Percentiles rank a stretch among this genome's conserved stretches.
These are phyloP conservation scores for Ceratocystis destructans DNA, from an alignment of 2,329 filamentous ascomycete genomes.

Conservation along the genomic window DNA sequence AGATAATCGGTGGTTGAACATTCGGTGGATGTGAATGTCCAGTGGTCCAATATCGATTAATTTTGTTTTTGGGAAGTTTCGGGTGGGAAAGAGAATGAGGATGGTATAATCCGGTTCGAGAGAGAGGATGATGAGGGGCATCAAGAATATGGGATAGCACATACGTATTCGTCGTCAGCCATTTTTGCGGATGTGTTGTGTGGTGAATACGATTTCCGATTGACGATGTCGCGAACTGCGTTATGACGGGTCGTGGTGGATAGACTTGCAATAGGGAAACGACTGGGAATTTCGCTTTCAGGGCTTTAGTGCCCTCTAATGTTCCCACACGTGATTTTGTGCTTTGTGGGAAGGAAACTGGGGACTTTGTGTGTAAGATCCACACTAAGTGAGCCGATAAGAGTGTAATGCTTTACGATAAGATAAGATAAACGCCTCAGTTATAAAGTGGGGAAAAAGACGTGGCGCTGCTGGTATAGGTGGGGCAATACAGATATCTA, in stretches of 20 bases:
- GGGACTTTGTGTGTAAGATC: slow-evolving; percentile 13
- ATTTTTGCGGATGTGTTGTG: slow-evolving; percentile 43
- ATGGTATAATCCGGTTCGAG: neutral
- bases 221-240: slow-evolving; percentile 19
- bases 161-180: slow-evolving; percentile 81
- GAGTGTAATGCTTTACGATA: neutral
- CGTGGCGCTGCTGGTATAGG: neutral
- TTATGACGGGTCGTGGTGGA: slow-evolving; percentile 19
- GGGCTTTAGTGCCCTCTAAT: slow-evolving; percentile 19
- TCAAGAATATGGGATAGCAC: slow-evolving; percentile 29
- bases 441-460: neutral
- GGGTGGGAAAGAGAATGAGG: neutral
- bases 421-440: slow-evolving; percentile 5
- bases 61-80: neutral
- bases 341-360: slow-evolving; percentile 17
- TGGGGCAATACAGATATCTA: neutral
- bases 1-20: slow-evolving; percentile 12
- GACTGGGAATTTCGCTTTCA: slow-evolving; percentile 19
- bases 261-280: slow-evolving; percentile 17
- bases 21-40: slow-evolving; percentile 23
- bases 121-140: slow-evolving; percentile 9
- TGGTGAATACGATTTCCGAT: slow-evolving; percentile 19
- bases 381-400: neutral
- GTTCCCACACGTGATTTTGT: slow-evolving; percentile 18
- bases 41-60: slow-evolving; percentile 18